Conservation (phyloP, 805 yeast genomes). For the Myxozyma neotropica region DNA sequence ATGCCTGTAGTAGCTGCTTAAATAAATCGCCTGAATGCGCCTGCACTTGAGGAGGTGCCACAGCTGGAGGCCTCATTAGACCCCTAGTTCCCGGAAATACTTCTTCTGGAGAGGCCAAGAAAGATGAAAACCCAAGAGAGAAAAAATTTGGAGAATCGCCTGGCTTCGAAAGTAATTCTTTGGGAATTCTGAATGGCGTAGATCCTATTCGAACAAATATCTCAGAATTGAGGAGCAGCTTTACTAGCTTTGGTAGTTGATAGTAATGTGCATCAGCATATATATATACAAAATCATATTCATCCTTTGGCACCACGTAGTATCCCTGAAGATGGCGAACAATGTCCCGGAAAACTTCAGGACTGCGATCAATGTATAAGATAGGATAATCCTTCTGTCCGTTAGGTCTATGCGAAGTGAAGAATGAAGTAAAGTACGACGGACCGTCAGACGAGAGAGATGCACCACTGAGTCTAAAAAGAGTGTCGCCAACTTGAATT, state of each 20-base stretch:
- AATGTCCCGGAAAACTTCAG: slow-evolving; percentile 66
- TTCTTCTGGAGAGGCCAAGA: slow-evolving; percentile 55
- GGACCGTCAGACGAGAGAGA: slow-evolving; percentile 81
- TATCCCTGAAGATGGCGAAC: slow-evolving; percentile 77
- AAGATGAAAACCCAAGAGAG: slow-evolving; percentile 58
- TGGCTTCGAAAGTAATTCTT: slow-evolving; percentile 53
- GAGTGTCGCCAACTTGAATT: slow-evolving; percentile 35
- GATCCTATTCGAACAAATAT: slow-evolving; percentile 63
- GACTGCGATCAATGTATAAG: slow-evolving; percentile 73
- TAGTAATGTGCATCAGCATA: slow-evolving; percentile 74
- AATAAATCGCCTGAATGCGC: slow-evolving; percentile 59
- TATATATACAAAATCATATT: slow-evolving; percentile 61
- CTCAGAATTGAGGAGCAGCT: slow-evolving; percentile 55
- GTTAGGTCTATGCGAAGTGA: slow-evolving; percentile 41
- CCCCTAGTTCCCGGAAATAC: slow-evolving; percentile 44
- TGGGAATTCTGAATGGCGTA: slow-evolving; percentile 59
- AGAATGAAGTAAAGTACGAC: slow-evolving; percentile 79
- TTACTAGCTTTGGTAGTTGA: slow-evolving; percentile 59
- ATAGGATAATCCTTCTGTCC: slow-evolving; percentile 40
- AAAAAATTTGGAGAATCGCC: slow-evolving; percentile 84
- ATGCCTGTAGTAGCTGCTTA: slow-evolving; percentile 54
- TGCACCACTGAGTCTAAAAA: slow-evolving; percentile 47
- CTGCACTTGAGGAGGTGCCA: slow-evolving; percentile 57
- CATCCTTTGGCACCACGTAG: slow-evolving; percentile 60
- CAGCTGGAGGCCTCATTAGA: slow-evolving; percentile 77